phyloP scores from a whole-genome alignment of 164 flowering plant species.

The Umbilicus rupestris region DNA sequence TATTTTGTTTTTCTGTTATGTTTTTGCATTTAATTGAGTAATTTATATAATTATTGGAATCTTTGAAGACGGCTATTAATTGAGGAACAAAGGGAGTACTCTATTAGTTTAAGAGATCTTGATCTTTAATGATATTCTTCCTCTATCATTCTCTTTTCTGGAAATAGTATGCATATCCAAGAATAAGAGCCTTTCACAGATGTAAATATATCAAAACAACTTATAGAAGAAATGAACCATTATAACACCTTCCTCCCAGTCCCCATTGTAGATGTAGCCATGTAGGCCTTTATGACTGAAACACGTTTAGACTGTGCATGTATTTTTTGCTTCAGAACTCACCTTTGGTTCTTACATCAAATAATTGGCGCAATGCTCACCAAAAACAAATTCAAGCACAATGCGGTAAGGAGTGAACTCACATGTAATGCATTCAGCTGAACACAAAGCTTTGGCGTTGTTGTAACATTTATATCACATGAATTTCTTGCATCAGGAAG shows the following conservation, averaged over 20 bases:
- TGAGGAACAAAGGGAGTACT: neutral
- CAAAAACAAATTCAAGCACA: neutral
- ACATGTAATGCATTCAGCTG: conserved; percentile 84
- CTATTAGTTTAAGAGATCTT: neutral
- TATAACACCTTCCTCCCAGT: neutral
- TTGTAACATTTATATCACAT: conserved; percentile 46
- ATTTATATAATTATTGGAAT: neutral
- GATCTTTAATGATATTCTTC: neutral
- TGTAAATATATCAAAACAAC: neutral
- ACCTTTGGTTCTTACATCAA: neutral
- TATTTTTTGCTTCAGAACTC: neutral
- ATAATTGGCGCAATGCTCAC: neutral
- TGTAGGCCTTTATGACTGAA: neutral
- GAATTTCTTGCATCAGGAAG: conserved; percentile 67
- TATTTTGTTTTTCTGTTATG: neutral
- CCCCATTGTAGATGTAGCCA: neutral
- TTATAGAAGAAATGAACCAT: neutral
- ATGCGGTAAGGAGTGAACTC: conserved; percentile 27
- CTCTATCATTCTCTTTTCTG: neutral
- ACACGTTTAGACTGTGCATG: neutral
- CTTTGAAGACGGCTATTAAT: neutral
- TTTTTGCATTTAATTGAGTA: neutral
- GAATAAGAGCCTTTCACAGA: neutral
- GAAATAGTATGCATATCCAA: neutral
- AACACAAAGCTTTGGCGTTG: conserved; percentile 81